A percentile compares a stretch with the other conserved stretches of the same genome.
Conservation (phyloP, 164 flowering plant genomes). For the Liriodendron chinense region DNA sequence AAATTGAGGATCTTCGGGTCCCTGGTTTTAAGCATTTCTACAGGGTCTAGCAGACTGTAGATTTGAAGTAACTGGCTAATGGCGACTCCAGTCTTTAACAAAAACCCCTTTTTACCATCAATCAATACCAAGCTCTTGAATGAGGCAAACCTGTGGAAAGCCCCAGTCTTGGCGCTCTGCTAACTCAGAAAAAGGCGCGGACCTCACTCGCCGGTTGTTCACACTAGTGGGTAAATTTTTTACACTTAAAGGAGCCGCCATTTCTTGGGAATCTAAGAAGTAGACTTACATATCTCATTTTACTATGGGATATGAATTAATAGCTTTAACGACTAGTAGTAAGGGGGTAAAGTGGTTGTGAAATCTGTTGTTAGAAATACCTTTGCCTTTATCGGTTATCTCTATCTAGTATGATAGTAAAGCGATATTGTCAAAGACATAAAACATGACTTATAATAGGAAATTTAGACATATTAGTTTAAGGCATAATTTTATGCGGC, state of each 20-base stretch:
- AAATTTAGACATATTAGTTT: neutral
- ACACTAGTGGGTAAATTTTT: too few species aligned
- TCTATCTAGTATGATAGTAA: neutral
- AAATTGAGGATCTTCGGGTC: too few species aligned
- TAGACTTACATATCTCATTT: neutral
- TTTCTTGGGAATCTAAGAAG: neutral
- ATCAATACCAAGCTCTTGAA: too few species aligned
- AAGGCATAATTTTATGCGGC: neutral
- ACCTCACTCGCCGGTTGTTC: too few species aligned
- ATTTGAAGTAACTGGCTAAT: too few species aligned
- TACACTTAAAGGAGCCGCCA: neutral
- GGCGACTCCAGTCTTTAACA: too few species aligned
- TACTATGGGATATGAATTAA: neutral
- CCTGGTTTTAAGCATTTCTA: too few species aligned
- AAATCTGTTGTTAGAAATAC: neutral
- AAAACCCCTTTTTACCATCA: too few species aligned
- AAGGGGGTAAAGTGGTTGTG: neutral
- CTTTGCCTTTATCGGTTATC: neutral
- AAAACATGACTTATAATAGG: neutral
- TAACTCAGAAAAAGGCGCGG: too few species aligned
- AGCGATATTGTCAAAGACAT: neutral
- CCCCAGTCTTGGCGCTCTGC: too few species aligned
- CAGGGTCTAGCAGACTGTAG: too few species aligned
- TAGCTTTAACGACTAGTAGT: neutral
- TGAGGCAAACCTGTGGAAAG: too few species aligned